Percentiles rank a stretch among this genome's conserved stretches.
These are phyloP conservation scores for Metschnikowia matae DNA, from an alignment of 805 yeast species.

Conservation along the genomic window DNA sequence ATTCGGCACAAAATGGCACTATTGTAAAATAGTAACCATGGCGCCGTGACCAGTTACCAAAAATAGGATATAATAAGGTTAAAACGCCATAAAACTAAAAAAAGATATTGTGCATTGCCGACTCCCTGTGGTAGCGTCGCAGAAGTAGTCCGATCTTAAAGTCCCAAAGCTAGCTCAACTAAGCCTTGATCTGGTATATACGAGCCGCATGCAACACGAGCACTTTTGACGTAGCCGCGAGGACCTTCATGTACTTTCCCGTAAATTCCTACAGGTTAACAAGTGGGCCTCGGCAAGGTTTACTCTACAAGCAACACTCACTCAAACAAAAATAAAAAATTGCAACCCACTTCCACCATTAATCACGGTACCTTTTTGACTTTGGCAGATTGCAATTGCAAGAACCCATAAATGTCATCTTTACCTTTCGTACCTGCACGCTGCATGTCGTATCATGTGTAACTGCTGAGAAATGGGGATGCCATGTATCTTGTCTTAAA, in stretches of 20 bases:
- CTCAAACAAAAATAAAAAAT: too few relatives aligned
- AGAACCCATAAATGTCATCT: background rate
- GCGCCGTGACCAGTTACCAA: background rate
- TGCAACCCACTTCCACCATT: too few relatives aligned
- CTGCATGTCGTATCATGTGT: background rate
- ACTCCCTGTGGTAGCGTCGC: background rate
- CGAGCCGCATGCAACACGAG: background rate
- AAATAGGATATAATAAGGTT: background rate
- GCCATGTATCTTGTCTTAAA: background rate
- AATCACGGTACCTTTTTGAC: too few relatives aligned
- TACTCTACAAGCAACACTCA: too few relatives aligned
- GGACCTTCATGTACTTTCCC: constrained; percentile 2
- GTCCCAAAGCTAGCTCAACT: background rate
- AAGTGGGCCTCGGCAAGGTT: too few relatives aligned
- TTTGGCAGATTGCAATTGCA: too few relatives aligned
- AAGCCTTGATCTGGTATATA: constrained; percentile 1
- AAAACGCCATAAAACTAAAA: background rate
- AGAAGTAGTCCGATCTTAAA: background rate
- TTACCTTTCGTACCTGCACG: background rate
- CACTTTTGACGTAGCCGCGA: constrained; percentile 1
- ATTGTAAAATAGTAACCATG: too few relatives aligned
- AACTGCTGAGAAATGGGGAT: background rate
- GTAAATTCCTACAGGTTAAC: background rate
- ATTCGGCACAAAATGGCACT: too few relatives aligned
- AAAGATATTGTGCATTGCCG: background rate